Base-by-base conservation (phyloP, 2,329 filamentous ascomycete species). In the Geosmithia morbida region DNA sequence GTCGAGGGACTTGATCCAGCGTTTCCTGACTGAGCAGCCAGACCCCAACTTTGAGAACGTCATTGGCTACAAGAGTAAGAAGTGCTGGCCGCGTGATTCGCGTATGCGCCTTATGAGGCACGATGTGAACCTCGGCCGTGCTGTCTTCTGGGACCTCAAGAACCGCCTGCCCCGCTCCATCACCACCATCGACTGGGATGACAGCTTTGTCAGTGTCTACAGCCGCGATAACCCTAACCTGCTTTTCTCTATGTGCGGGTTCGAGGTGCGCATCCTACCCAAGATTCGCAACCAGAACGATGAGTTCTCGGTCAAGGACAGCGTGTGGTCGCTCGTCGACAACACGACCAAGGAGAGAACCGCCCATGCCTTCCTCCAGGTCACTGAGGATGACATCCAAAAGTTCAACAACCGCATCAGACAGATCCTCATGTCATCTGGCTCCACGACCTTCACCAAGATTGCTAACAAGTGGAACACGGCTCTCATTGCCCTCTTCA, bases 401-500 rank as follows among this genome's bases (percentile, higher is more conserved):
- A 97, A 97, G 66, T 98, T 98, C 74, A 98, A 98, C 67, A 98
- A 98, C 64, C 83, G 94, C 41, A 98, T 98, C 59, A 81, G 92
- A 50, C 92, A 98, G 60, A 98, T 98, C 61, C 74, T 98, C 48
- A 98, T 98, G 92, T 97, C 90, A 11, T 97, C 92, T 49, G 94
- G 92, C n/a, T 95, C 87, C 5, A 98, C 92, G 0, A 98, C 92
- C 0, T 98, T 98, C 68, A 98, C 92, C 43, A 98, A 98, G 75
- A 98, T 98, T 59, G 92, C 94, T 44, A 98, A 98, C 69, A 98
- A 98, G 69, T 98, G 94, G 92, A 98, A 98, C 66, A 98, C 92
- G 0, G 92, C 87, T 1, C 67, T 98, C 54, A 98, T 98, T 58
- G 89, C 92, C 1, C 76, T 98, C 22, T 98, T 98, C 68, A 97